Percentiles rank a stretch among this genome's conserved stretches.
Conservation (phyloP, 768 basidiomycete species). For the Podaxis mareebaensis region DNA sequence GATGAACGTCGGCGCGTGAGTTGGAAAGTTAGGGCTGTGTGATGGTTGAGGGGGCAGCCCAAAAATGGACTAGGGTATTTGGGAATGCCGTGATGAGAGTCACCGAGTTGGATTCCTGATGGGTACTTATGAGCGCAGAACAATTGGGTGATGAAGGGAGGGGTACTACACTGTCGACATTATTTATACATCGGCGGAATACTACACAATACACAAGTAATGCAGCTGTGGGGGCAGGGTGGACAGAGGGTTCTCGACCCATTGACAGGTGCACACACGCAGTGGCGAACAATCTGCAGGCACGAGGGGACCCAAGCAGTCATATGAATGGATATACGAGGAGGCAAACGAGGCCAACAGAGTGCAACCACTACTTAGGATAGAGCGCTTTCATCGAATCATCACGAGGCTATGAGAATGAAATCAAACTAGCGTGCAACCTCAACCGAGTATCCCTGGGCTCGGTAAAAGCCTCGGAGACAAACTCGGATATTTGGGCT, state of each 20-base stretch:
- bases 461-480: too few relatives aligned
- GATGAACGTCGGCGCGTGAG: neutral
- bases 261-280: too few relatives aligned
- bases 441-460: too few relatives aligned
- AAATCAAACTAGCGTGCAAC: too few relatives aligned
- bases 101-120: too few relatives aligned
- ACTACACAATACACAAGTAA: too few relatives aligned
- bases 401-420: neutral
- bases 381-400: neutral
- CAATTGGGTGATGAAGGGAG: neutral
- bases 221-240: too few relatives aligned
- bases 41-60: neutral
- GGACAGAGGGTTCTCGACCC: too few relatives aligned
- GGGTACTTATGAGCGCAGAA: neutral
- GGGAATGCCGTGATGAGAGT: neutral
- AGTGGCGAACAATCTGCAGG: too few relatives aligned
- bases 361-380: neutral
- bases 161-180: neutral
- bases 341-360: neutral
- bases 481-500: neutral
- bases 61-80: neutral
- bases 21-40: neutral
- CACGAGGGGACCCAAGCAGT: neutral
- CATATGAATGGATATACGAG: neutral
- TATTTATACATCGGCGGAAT: too few relatives aligned